These are phyloP conservation scores for Hypsizygus marmoreus DNA, from an alignment of 768 basidiomycete species.

Conservation along the genomic window DNA sequence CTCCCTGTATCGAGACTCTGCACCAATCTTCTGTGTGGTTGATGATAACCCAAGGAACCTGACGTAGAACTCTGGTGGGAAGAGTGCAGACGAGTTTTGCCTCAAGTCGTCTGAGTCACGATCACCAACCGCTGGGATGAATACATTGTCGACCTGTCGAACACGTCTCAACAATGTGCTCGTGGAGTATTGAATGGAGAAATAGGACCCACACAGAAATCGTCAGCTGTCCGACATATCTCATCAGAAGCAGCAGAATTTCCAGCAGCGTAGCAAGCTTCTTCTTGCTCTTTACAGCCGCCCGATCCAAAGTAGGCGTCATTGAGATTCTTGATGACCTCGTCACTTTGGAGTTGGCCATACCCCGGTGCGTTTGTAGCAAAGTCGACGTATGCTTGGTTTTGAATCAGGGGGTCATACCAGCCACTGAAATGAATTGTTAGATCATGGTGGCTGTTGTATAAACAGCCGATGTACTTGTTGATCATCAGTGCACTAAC, in stretches of 20 bases:
- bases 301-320: constrained; percentile 44
- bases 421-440: constrained; percentile 47
- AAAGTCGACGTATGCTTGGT: constrained; percentile 60
- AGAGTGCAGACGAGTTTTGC: constrained; percentile 52
- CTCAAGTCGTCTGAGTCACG: constrained; percentile 59
- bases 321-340: constrained; percentile 48
- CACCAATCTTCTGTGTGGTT: constrained; percentile 55
- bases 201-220: constrained; percentile 52
- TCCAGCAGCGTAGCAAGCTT: constrained; percentile 59
- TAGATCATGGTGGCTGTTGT: not conserved
- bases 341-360: constrained; percentile 56
- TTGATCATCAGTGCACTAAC: constrained; percentile 69
- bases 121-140: constrained; percentile 51
- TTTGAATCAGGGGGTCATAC: constrained; percentile 67
- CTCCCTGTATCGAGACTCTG: constrained; percentile 46
- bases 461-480: constrained; percentile 38
- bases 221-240: constrained; percentile 52
- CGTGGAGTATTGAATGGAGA: no score
- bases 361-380: constrained; percentile 66
- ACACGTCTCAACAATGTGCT: no score
- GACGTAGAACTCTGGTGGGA: constrained; percentile 60
- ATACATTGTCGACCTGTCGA: constrained; percentile 45
- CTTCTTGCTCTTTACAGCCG: constrained; percentile 58
- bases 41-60: constrained; percentile 40
- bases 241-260: constrained; percentile 43